Base-by-base conservation (phyloP, 2,329 filamentous ascomycete genomes). In the Mariannaea elegans region DNA sequence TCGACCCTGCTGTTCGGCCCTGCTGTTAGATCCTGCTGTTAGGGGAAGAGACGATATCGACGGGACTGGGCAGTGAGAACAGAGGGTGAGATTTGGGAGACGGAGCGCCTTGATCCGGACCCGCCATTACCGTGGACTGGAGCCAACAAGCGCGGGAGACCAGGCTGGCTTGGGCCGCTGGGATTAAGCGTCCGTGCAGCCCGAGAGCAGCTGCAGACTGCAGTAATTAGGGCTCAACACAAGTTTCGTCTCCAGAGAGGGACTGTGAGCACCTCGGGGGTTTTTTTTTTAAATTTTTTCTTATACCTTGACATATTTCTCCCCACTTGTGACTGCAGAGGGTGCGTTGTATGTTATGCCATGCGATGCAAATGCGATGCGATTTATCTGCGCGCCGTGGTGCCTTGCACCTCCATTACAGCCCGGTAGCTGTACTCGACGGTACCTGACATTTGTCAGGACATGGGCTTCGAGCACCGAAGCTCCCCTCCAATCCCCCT, bases 111-210 rank as follows among this genome's bases (percentile, higher is more conserved):
- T 9, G 5, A 27, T 27, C 6, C 24, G 34, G 60, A 67, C 62
- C 60, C 65, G 57, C 53, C 59, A 62, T 61, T 67, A 59, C 64
- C 62, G 62, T 58, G 47, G 44, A 58, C 53, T 64, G 56, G 57
- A 62, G 62, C 63, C 64, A 63, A 69, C 64, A 67, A 68, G 63
- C 66, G 66, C 63, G 66, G 50, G 64, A 59, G 61, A 47, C 58
- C 50, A 56, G 64, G 55, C 57, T 65, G 52, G 44, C 39, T 56
- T 27, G n/a, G n/a, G n/a, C n/a, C n/a, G n/a, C n/a, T n/a, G n/a
- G n/a, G n/a, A n/a, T n/a, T n/a, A n/a, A n/a, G 51, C 51, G 51
- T 56, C 32, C 45, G 54, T 63, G 49, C 36, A 38, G 47, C 36
- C 47, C 54, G 47, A 42, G 41, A 49, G 38, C 53, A 38, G 31